Evolutionary conservation across 2,329 filamentous ascomycete species (phyloP).

Genomic region (Penicillium nordicum): DNA sequence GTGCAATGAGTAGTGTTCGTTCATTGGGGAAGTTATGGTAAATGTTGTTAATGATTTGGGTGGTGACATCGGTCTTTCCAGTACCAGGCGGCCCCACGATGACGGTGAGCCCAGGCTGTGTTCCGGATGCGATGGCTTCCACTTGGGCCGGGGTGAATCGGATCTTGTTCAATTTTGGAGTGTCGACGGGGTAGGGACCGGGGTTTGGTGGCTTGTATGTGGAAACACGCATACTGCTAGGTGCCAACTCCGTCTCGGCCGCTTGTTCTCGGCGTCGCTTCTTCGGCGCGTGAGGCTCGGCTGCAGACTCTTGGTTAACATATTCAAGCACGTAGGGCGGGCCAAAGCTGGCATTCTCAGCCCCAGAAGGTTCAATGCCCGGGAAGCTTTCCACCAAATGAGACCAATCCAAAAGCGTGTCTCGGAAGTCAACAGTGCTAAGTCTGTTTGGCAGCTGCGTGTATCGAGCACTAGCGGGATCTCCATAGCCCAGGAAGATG

Average conservation of each 20-base stretch:
- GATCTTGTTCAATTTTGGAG: constrained; percentile 74
- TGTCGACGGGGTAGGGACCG: constrained; percentile 83
- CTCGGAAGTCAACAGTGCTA: constrained; percentile 79
- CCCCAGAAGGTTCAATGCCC: constrained; percentile 76
- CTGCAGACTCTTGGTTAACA: constrained; percentile 50
- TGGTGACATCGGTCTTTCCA: constrained; percentile 98
- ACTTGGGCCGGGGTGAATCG: constrained; percentile 89
- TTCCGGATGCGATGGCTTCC: constrained; percentile 88
- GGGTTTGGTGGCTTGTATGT: constrained; percentile 87
- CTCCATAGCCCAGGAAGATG: constrained; percentile 95
- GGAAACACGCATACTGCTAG: constrained; percentile 73
- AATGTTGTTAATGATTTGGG: constrained; percentile 97
- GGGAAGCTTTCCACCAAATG: constrained; percentile 87
- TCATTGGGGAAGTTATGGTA: constrained; percentile 97
- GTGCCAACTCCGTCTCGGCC: constrained; percentile 61
- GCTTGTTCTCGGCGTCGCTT: constrained; percentile 78
- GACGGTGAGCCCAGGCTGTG: constrained; percentile 88
- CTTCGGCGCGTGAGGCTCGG: constrained; percentile 64
- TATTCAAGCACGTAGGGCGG: constrained; percentile 85
- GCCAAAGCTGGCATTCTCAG: constrained; percentile 68
- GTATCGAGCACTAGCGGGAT: constrained; percentile 83
- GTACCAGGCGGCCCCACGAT: constrained; percentile 95
- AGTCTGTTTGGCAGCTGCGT: constrained; percentile 75
- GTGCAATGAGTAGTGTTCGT: constrained; percentile 85
- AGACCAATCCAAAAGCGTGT: constrained; percentile 94